These are phyloP conservation scores for Aspergillus leporis DNA, from an alignment of 495 filamentous ascomycete genomes.

Conservation along the genomic window DNA sequence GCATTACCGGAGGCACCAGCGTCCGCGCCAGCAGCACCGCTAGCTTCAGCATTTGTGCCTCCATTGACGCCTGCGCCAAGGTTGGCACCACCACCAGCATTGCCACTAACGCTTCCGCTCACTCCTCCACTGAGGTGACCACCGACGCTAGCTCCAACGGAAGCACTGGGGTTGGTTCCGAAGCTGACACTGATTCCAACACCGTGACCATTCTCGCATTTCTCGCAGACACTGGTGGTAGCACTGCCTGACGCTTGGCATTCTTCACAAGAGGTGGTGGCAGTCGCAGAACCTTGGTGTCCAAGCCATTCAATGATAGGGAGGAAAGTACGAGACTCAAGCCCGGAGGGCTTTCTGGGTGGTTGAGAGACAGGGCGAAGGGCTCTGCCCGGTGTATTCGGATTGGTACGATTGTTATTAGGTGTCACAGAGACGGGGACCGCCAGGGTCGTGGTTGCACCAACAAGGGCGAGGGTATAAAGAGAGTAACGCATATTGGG, in stretches of 20 bases:
- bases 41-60: too few species aligned
- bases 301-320: neutral
- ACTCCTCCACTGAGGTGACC: too few species aligned
- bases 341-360: neutral
- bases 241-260: neutral
- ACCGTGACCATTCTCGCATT: neutral
- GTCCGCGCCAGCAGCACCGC: too few species aligned
- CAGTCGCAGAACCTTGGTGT: neutral
- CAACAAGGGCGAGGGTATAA: neutral
- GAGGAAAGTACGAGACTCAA: neutral
- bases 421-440: slow-evolving; percentile 1
- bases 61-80: too few species aligned
- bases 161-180: neutral
- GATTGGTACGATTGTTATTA: neutral
- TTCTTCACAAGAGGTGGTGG: neutral
- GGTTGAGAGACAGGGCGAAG: neutral
- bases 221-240: neutral
- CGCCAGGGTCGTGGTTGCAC: neutral
- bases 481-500: slow-evolving; percentile 1
- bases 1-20: neutral
- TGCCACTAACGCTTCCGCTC: neutral
- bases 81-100: too few species aligned
- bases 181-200: neutral
- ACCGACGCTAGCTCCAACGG: neutral
- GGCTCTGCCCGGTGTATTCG: neutral